Conservation (phyloP, 108 stramenopile genomes). For the Epithemia pelagica region DNA sequence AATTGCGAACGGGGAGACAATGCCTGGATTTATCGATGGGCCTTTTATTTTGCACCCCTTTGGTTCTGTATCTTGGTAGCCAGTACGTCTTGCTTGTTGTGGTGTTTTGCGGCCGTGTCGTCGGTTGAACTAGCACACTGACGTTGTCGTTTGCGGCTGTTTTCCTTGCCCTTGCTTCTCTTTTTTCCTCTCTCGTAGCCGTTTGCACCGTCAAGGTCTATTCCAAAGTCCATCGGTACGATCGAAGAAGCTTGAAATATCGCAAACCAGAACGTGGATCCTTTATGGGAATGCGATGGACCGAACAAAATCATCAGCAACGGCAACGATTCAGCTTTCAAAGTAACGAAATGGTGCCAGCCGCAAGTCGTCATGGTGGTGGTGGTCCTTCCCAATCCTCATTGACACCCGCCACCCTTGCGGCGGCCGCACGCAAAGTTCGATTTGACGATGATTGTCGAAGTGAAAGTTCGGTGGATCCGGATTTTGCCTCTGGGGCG, state of each 20-base stretch:
- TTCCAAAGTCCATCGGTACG: not conserved
- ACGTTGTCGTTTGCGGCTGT: no score
- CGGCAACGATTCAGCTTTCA: not conserved
- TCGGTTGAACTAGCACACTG: no score
- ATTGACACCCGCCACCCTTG: not conserved
- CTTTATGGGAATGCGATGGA: not conserved
- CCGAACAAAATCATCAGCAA: not conserved
- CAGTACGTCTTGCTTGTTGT: no score
- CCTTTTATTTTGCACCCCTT: constrained; percentile 35
- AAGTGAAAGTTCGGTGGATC: not conserved
- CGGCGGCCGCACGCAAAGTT: not conserved
- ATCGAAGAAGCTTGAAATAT: constrained; percentile 3
- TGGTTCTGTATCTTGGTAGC: constrained; percentile 15
- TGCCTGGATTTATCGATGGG: constrained; percentile 23
- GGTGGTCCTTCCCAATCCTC: not conserved
- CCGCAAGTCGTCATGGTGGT: no score
- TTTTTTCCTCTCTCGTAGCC: no score
- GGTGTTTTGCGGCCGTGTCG: no score
- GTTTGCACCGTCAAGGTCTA: not conserved
- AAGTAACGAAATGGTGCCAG: not conserved
- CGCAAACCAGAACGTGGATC: not conserved
- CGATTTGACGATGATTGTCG: not conserved
- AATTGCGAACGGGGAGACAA: not conserved
- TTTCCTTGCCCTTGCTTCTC: no score
- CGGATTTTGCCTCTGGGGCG: not conserved